A percentile compares a stretch with the other conserved stretches of the same genome.
phyloP scores from a whole-genome alignment of 352 stramenopile species.

The Phytophthora citrophthora region DNA sequence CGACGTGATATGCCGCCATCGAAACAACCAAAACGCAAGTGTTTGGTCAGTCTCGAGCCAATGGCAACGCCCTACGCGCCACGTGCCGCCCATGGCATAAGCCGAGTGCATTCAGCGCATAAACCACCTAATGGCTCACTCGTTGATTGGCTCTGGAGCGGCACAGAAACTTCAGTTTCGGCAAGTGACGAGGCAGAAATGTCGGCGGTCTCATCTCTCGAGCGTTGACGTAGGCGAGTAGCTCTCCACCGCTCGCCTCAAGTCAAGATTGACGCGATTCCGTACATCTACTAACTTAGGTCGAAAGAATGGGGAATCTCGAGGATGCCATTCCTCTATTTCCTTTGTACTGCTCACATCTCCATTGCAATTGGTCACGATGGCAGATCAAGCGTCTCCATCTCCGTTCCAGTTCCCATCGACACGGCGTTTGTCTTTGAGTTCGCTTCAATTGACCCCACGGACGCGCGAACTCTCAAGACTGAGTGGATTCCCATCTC shows the following conservation, averaged over 20 bases:
- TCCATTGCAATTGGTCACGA: not conserved
- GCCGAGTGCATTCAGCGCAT: conserved; percentile 11
- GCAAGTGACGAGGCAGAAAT: conserved; percentile 35
- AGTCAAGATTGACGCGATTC: not conserved
- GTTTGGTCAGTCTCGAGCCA: not conserved
- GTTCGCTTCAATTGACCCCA: conserved; percentile 34
- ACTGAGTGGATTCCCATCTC: conserved; percentile 24
- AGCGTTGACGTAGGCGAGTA: conserved; percentile 9
- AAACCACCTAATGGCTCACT: conserved; percentile 15
- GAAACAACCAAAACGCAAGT: conserved; percentile 15
- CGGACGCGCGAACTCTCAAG: conserved; percentile 19
- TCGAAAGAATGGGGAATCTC: too few relatives aligned
- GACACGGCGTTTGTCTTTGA: conserved; percentile 21
- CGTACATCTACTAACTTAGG: too few relatives aligned
- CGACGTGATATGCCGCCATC: conserved; percentile 34
- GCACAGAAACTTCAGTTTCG: conserved; percentile 20
- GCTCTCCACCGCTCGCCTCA: conserved; percentile 9
- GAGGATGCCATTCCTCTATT: conserved; percentile 20
- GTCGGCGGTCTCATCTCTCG: conserved; percentile 19
- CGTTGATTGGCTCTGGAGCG: conserved; percentile 20
- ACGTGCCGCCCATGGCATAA: conserved; percentile 34
- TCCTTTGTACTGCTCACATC: conserved; percentile 8
- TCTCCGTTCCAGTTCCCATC: conserved; percentile 13
- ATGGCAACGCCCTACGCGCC: not conserved
- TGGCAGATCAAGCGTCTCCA: conserved; percentile 22